Base-by-base conservation (phyloP, 2,329 filamentous ascomycete genomes). In the Penicillium psychrosexuale region DNA sequence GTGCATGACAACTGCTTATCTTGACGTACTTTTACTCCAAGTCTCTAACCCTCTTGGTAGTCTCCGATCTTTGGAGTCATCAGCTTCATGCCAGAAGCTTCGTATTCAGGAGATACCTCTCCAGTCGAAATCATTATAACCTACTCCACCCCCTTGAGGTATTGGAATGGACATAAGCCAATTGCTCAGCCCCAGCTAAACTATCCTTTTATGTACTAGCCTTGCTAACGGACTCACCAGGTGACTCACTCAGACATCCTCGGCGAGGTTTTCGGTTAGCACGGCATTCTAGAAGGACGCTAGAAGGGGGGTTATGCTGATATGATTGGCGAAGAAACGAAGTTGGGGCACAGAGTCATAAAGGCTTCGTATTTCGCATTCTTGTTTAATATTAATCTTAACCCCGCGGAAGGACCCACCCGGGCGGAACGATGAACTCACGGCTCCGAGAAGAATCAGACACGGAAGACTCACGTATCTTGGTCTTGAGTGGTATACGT, bases 231-330 rank as follows among this genome's bases (percentile, higher is more conserved):
- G 17, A 39, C 31, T 34, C 19, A 22, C 50, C 42, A 52, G 49
- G 13, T 44, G 37, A 48, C 36, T 27, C 28, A 48, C 36, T 27
- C 28, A 44, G n/a, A 22, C 19, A 48, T 51, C 39, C 19, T 42
- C 44, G 43, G 43, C 33, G 33, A 31, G 27, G 30, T 19, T 22
- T 36, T 51, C 50, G 59, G 55, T 51, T 45, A 57, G 33, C 9
- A 39, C 49, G 53, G 37, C 31, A 38, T 67, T 67, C 64, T 65
- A 45, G 65, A 68, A 68, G 42, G 51, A 30, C 61, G 57, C 63
- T 67, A 66, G 65, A 68, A 66, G 51, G 45, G 1, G 5, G 24
- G 3, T 7, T 52, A 7, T 13, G 13, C 34, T 7, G 30, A 28
- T 19, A 12, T 56, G 44, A 63, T 60, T 64, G 52, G 60, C 15